Evolutionary conservation across 2,329 filamentous ascomycete species (phyloP).

Genomic region (Claviceps africana): DNA sequence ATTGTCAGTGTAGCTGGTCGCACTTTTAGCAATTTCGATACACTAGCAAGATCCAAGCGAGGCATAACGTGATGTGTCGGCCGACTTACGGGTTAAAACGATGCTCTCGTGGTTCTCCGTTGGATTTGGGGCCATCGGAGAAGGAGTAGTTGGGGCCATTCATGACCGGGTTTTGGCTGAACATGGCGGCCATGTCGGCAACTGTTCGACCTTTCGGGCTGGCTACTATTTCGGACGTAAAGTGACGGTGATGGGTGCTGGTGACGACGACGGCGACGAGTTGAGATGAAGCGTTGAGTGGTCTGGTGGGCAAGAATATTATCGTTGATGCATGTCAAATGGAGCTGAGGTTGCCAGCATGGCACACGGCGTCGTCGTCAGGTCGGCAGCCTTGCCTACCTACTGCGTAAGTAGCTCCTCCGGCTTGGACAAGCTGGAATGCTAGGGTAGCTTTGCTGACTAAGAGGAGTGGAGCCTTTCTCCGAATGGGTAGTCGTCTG

Average conservation of each 20-base stretch:
- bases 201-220: no score
- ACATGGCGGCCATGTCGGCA: slow-evolving; percentile 47
- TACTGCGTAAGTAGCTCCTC: not conserved
- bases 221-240: not conserved
- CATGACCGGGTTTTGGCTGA: slow-evolving; percentile 55
- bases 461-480: slow-evolving; percentile 16
- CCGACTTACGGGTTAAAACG: slow-evolving; percentile 75
- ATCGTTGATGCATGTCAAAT: slow-evolving; percentile 4
- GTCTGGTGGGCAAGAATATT: slow-evolving; percentile 11
- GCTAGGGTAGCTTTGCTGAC: slow-evolving; percentile 25
- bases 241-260: not conserved
- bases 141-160: slow-evolving; percentile 58
- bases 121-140: slow-evolving; percentile 42
- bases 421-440: slow-evolving; percentile 8
- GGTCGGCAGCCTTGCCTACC: slow-evolving; percentile 5
- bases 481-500: not conserved
- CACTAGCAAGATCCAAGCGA: not conserved
- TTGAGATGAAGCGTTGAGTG: slow-evolving; percentile 1
- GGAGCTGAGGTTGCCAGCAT: slow-evolving; percentile 16
- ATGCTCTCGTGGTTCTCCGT: slow-evolving; percentile 53
- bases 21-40: not conserved
- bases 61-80: not conserved
- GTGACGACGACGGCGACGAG: not conserved
- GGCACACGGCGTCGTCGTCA: slow-evolving; percentile 24
- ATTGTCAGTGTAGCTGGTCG: slow-evolving; percentile 80